phyloP scores from a whole-genome alignment of 2,329 filamentous ascomycete species.

The Verticillium nonalfalfae region DNA sequence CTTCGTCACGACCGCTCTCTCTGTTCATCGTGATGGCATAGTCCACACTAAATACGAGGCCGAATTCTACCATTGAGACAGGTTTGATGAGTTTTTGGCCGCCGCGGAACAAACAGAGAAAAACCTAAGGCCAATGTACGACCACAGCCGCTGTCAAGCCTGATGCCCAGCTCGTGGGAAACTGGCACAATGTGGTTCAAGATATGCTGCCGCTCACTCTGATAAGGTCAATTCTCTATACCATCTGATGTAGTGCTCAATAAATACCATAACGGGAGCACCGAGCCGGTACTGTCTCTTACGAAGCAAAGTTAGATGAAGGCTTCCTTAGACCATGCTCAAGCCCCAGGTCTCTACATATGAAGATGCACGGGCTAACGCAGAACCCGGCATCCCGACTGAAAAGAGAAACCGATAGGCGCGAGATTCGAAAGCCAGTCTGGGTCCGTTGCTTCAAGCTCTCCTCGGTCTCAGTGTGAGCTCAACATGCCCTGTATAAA shows the following conservation, averaged over 20 bases:
- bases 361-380: neutral
- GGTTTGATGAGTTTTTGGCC: slow-evolving; percentile 30
- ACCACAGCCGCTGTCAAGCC: slow-evolving; percentile 10
- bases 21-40: neutral
- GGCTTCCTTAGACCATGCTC: neutral
- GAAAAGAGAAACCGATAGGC: neutral
- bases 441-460: neutral
- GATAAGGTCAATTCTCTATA: neutral
- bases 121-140: neutral
- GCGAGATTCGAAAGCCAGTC: neutral
- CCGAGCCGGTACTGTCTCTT: neutral
- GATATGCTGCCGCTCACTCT: slow-evolving; percentile 13
- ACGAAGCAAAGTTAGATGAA: neutral
- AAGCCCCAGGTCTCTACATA: neutral
- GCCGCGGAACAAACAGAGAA: slow-evolving; percentile 19
- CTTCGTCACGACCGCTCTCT: neutral
- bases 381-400: neutral
- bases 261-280: neutral
- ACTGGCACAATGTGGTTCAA: slow-evolving; percentile 28
- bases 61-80: neutral
- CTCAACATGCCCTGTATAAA: no score
- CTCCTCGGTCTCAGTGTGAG: neutral
- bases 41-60: neutral
- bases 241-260: neutral
- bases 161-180: slow-evolving; percentile 27